Evolutionary conservation across 768 basidiomycete genomes (phyloP), one percentile per base, ranked within the genome.

Genomic region (Nidularia sp.): DNA sequence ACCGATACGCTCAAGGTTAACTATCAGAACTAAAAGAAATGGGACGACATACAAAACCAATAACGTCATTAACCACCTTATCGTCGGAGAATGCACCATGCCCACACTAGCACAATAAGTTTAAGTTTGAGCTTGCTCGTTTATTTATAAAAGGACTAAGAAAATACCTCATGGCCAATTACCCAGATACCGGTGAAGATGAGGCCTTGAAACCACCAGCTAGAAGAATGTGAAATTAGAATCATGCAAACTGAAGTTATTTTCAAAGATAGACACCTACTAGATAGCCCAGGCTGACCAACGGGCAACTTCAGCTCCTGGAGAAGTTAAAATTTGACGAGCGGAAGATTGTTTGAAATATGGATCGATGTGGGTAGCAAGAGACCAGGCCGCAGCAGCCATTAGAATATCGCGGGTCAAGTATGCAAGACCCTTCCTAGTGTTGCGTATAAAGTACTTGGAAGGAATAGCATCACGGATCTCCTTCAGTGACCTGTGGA

Each of bases 141-240:
- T 10, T 8, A 3, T 25, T 43, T 31, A 10, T 12, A 50, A 2
- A 36, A 2, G 36, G 8, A 41, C 4, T 22, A n/a, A n/a, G 10
- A 10, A 35, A 36, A 42, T 15, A 78, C 79, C 63, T 83, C 81
- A 53, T 83, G 81, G 15, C 81, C 81, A 43, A 83, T 79, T 32
- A 81, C 79, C 80, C 80, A 83, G 36, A 81, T 70, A 5, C 80
- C 81, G 3, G 79, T 79, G 53, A 81, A 76, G 32, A 79, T 74
- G n/a, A 81, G 70, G 12, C 79, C 79, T 62, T 83, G 81, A 60
- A 81, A 80, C 81, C 80, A 83, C 79, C 80, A 83, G 58, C 79
- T 25, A 49, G 47, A 42, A 36, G 7, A 35, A 42, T 36, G 7
- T 6, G 29, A 15, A 18, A 18, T 50, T 46, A 15, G 12, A 48